These are phyloP conservation scores for Euphorbia corollata DNA, from an alignment of 441 rosid species.

Conservation along the genomic window DNA sequence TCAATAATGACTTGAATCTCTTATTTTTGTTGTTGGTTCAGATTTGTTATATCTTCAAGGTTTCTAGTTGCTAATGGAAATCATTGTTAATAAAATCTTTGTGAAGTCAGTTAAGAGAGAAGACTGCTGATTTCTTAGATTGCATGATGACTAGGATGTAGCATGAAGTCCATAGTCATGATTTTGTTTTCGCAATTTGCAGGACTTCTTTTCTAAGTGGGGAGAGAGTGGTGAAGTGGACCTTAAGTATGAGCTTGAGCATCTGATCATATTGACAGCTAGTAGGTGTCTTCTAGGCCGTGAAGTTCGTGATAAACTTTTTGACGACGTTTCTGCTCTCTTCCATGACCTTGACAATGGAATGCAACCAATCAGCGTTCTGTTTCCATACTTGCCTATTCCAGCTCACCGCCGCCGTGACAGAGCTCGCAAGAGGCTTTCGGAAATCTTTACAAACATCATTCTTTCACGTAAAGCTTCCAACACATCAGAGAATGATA, in stretches of 20 bases:
- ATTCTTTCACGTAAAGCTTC: conserved; percentile 67
- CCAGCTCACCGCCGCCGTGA: conserved; percentile 97
- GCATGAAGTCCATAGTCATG: background rate
- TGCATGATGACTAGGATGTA: background rate
- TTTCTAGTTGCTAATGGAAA: background rate
- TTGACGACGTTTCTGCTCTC: conserved; percentile 84
- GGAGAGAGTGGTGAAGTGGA: conserved; percentile 94
- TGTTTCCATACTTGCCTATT: conserved; percentile 88
- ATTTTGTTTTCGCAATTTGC: conserved; percentile 20
- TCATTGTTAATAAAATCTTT: background rate
- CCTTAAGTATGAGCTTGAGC: conserved; percentile 85
- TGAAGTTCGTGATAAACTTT: conserved; percentile 95
- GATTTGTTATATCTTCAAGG: background rate
- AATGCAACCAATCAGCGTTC: conserved; percentile 94
- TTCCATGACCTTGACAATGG: conserved; percentile 98
- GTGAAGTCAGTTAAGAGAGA: background rate
- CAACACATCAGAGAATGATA: conserved; percentile 73
- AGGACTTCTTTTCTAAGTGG: conserved; percentile 95
- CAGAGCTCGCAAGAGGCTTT: conserved; percentile 70
- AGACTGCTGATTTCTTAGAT: background rate
- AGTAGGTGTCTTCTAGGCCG: conserved; percentile 91
- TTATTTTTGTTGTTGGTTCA: too few species aligned
- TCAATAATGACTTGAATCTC: too few species aligned
- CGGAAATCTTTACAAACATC: conserved; percentile 68
- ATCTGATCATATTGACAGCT: conserved; percentile 92